Base-by-base conservation (phyloP, 148 eudicot genomes). In the Rhododendron henanense region DNA sequence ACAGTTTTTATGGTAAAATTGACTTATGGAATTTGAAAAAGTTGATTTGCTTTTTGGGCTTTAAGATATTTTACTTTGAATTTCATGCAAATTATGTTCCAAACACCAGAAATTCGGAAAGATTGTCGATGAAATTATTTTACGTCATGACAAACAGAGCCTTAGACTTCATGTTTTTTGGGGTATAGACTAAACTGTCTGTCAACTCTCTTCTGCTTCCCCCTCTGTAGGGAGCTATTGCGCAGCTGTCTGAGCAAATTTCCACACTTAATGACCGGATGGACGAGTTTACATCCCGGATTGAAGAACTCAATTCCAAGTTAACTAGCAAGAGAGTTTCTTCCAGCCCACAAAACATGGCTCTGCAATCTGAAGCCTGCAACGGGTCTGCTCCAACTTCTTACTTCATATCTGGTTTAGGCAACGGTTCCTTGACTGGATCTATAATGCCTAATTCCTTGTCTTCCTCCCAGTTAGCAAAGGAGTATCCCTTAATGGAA, bases 331-430 rank as follows among this genome's bases (percentile, higher is more conserved):
- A 91, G 79, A 92, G 87, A 74, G 67, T 77, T 28, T 91, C 94
- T 61, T 88, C 93, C 6, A 87, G 94, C 82, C 91, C 89, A 37
- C 95, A 93, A 69, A 94, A 89, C 90, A 67, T 85, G 84, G 87
- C 81, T 75, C 33, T 91, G 78, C 95, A 84, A 44, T 83, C 92
- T 81, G 98, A 97, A 86, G 75, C 91, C 71, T 92, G 93, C 88
- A 93, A 94, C 77, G 96, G 98, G 74, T 95, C 99, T 53, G 93
- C 87, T 59, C 92, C 96, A 37, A 94, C 98, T 45, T 94, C 99
- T 78, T 90, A 94, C 89, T 94, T 95, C 87, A 88, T 92, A 79
- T 92, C 97, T 78, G 89, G 92, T 80, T 91, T 95, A 84, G 94
- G 92, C 78, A 95, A 95, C 86, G 95, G 95, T 35, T 94, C 93